Evolutionary conservation across 2,329 filamentous ascomycete species (phyloP).

Genomic region (Trichoderma endophyticum): DNA sequence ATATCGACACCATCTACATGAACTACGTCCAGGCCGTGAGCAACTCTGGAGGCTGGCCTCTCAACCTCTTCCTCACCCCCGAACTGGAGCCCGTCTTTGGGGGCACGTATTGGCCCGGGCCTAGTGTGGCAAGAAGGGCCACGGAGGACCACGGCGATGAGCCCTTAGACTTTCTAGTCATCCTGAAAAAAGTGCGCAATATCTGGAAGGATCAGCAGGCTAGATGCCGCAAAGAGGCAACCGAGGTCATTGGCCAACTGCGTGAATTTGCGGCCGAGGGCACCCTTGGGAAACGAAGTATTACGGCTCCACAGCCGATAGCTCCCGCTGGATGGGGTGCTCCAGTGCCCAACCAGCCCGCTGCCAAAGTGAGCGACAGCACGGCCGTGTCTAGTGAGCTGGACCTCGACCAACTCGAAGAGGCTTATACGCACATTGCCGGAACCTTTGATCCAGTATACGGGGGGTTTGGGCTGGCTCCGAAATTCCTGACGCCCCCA

Average conservation of each 20-base stretch:
- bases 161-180: slow-evolving; percentile 75
- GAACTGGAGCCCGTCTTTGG: slow-evolving; percentile 92
- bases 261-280: slow-evolving; percentile 88
- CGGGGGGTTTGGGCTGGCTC: slow-evolving; percentile 76
- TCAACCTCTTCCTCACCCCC: slow-evolving; percentile 95
- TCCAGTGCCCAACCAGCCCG: slow-evolving; percentile 28
- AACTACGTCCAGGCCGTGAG: slow-evolving; percentile 95
- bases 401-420: slow-evolving; percentile 87
- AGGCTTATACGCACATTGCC: slow-evolving; percentile 78
- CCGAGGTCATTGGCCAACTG: slow-evolving; percentile 76
- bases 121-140: slow-evolving; percentile 51
- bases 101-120: slow-evolving; percentile 91
- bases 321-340: slow-evolving; percentile 32
- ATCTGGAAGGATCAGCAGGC: slow-evolving; percentile 81
- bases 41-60: slow-evolving; percentile 85
- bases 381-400: slow-evolving; percentile 59
- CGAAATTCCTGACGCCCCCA: slow-evolving; percentile 86
- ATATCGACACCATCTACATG: slow-evolving; percentile 96
- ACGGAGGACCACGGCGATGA: slow-evolving; percentile 47
- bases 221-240: slow-evolving; percentile 78
- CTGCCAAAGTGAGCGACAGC: slow-evolving; percentile 24
- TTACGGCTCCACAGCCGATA: slow-evolving; percentile 30
- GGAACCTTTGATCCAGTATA: slow-evolving; percentile 74
- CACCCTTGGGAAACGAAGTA: slow-evolving; percentile 53
- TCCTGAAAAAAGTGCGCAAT: slow-evolving; percentile 71